Evolutionary conservation across 1,139 yeast species (phyloP), one percentile per base, ranked within the genome.

Genomic region (Nakaseomyces bracarensis): DNA sequence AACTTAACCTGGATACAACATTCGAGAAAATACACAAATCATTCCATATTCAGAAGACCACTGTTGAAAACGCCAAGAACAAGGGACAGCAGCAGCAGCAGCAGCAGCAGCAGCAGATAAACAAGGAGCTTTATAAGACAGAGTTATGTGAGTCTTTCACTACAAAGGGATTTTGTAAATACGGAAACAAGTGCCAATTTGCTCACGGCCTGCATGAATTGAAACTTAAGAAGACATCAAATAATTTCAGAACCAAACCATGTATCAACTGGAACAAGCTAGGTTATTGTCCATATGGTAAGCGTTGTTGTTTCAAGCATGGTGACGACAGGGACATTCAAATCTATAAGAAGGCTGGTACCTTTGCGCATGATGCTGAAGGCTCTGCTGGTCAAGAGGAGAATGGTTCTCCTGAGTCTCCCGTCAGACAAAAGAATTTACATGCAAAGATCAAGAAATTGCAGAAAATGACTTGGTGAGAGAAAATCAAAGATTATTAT

Each of bases 141-240:
- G 96, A 87, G 64, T 71, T 87, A 46, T 87, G 96, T 64, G 84
- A 81, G 28, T 79, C 89, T 29, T 87, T 71, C 61, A 75, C 79
- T 61, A 79, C 77, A 53, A 73, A 77, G 49, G 91, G 91, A 20
- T 58, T 62, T 46, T 87, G 96, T 62, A 95, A 95, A 8, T 87
- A 87, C 60, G 95, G 95, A 2, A 74, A 75, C 52, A 87, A 87
- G 66, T 87, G 96, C 61, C 96, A 87, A 65, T 87, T 87, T 71
- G 96, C 96, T 7, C 96, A 87, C 56, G 96, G 96, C 18, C 71
- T 75, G 35, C 67, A 73, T 45, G 96, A 87, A 60, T 69, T 87
- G 54, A 84, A 85, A 61, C 56, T 63, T 15, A 79, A 85, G 40
- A 82, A 78, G 48, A 73, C 94, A 46, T 83, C 91, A 13, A 77